phyloP scores from a whole-genome alignment of 148 eudicot species.

The Cornus suecica region DNA sequence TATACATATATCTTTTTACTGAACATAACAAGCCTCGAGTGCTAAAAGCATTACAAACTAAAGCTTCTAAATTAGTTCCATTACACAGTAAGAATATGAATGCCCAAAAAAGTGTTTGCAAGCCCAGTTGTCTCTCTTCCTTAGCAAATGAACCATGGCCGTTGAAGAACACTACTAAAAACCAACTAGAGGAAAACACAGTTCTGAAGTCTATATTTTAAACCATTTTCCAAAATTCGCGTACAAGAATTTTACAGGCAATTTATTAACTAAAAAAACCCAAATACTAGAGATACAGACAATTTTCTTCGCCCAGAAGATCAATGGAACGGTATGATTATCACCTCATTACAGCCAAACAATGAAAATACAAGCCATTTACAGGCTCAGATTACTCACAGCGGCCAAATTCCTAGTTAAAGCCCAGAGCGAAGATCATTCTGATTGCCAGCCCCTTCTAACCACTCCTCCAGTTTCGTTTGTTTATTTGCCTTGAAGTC shows the following conservation, averaged over 20 bases:
- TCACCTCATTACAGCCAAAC: background rate
- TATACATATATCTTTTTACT: too few species aligned
- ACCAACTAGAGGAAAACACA: background rate
- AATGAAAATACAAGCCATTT: background rate
- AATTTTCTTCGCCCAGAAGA: background rate
- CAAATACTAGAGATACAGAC: too few species aligned
- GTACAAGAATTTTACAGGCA: background rate
- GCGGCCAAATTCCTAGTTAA: background rate
- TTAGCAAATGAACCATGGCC: too few species aligned
- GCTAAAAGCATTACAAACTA: too few species aligned
- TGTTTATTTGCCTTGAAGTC: constrained; percentile 69
- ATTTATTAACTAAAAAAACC: too few species aligned
- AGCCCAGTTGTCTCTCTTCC: too few species aligned
- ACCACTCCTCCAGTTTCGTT: constrained; percentile 74
- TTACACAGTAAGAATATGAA: too few species aligned
- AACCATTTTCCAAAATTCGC: background rate
- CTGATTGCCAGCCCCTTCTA: constrained; percentile 27
- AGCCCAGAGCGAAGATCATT: background rate
- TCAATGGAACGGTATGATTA: background rate
- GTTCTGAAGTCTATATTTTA: too few species aligned
- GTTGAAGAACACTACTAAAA: too few species aligned
- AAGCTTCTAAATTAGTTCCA: too few species aligned
- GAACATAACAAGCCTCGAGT: too few species aligned
- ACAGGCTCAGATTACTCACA: background rate
- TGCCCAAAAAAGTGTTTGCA: too few species aligned